These are phyloP conservation scores for Rhizopogon rudus DNA, from an alignment of 768 basidiomycete species.

Conservation along the genomic window DNA sequence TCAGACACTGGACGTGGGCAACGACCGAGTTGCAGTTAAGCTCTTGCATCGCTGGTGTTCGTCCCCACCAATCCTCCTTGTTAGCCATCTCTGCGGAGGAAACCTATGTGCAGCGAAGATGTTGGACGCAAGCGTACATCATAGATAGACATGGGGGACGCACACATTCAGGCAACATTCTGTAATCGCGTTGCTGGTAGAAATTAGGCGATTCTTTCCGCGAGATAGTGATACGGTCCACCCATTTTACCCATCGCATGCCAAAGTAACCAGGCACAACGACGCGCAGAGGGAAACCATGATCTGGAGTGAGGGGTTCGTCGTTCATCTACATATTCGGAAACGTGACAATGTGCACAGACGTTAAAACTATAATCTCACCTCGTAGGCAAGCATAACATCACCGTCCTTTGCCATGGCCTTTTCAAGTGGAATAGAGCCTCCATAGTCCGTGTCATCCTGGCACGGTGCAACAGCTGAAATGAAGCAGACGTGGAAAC, in stretches of 20 bases:
- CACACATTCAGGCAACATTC: conserved; percentile 50
- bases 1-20: conserved; percentile 18
- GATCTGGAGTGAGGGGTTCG: conserved; percentile 50
- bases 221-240: conserved; percentile 55
- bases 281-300: conserved; percentile 63
- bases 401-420: conserved; percentile 43
- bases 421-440: conserved; percentile 52
- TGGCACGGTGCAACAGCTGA: conserved; percentile 58
- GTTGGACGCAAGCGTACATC: background rate
- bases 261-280: conserved; percentile 66
- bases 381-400: conserved; percentile 61
- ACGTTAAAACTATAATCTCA: conserved; percentile 11
- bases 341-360: background rate
- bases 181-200: conserved; percentile 73
- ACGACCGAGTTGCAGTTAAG: conserved; percentile 63
- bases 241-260: conserved; percentile 76
- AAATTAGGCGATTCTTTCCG: conserved; percentile 55
- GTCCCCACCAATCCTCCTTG: conserved; percentile 39
- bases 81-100: conserved; percentile 20
- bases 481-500: conserved; percentile 53
- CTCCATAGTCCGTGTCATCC: conserved; percentile 59
- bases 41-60: conserved; percentile 52
- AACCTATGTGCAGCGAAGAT: conserved; percentile 12
- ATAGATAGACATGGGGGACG: background rate
- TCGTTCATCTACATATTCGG: conserved; percentile 54